These are phyloP conservation scores for Clavispora carvajalis DNA, from an alignment of 805 yeast species.

Conservation along the genomic window DNA sequence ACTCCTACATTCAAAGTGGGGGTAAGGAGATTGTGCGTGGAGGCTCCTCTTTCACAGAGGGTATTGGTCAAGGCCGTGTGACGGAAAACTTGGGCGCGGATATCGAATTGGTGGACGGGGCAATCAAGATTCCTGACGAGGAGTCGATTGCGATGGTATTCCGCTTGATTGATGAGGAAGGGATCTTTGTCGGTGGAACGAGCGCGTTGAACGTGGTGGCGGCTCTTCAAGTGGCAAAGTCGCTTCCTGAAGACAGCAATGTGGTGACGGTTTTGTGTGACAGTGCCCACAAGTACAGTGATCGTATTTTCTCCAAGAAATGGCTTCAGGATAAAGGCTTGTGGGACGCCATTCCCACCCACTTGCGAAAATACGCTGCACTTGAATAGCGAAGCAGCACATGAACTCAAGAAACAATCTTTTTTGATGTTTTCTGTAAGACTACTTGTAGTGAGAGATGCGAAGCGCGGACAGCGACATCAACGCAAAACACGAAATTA, in stretches of 20 bases:
- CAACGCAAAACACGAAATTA: too few species aligned
- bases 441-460: too few species aligned
- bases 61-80: conserved; percentile 93
- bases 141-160: conserved; percentile 81
- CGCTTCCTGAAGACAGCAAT: conserved; percentile 71
- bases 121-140: conserved; percentile 71
- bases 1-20: conserved; percentile 67
- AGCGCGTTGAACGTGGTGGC: conserved; percentile 89
- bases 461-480: too few species aligned
- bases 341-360: conserved; percentile 60
- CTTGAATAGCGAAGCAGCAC: conserved; percentile 21
- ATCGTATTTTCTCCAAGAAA: conserved; percentile 66
- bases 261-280: conserved; percentile 89
- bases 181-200: conserved; percentile 86
- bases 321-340: conserved; percentile 75
- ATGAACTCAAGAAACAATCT: not conserved
- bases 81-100: conserved; percentile 78
- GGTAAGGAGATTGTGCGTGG: conserved; percentile 64
- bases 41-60: conserved; percentile 91
- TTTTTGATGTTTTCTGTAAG: too few species aligned
- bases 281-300: conserved; percentile 85
- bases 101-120: conserved; percentile 70
- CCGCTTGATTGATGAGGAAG: conserved; percentile 81
- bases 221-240: conserved; percentile 70
- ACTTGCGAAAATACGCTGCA: conserved; percentile 61